phyloP scores from a whole-genome alignment of 768 basidiomycete species.

The Pluteus cervinus region DNA sequence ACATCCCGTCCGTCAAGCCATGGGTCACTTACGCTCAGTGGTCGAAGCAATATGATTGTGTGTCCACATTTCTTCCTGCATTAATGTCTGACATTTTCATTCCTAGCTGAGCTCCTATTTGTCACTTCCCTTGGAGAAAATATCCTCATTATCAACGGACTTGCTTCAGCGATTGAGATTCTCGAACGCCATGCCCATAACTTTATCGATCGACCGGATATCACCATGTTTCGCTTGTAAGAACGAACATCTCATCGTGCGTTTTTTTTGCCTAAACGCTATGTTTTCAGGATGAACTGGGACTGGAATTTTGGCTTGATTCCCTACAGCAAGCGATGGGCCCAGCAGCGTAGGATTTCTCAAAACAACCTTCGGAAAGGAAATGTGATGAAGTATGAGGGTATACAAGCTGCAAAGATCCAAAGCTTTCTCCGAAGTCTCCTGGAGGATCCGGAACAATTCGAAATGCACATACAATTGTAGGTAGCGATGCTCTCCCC shows the following conservation, averaged over 20 bases:
- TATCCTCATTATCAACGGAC: no score
- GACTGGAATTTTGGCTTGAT: slow-evolving; percentile 16
- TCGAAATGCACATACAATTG: slow-evolving; percentile 9
- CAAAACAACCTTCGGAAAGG: slow-evolving; percentile 17
- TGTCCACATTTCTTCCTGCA: no score
- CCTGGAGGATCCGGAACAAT: slow-evolving; percentile 9
- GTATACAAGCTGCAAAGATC: slow-evolving; percentile 7
- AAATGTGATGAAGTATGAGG: slow-evolving; percentile 8
- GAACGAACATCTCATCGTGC: no score
- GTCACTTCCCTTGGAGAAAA: no score
- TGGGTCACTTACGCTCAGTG: neutral
- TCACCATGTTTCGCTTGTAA: no score
- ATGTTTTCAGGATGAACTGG: slow-evolving; percentile 17
- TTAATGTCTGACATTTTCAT: no score
- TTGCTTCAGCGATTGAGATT: no score
- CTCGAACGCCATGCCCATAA: no score
- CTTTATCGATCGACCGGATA: no score
- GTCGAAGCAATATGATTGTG: neutral
- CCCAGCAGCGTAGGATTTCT: slow-evolving; percentile 15
- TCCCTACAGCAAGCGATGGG: slow-evolving; percentile 18
- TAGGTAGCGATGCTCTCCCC: no score
- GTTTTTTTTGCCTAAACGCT: slow-evolving; percentile 1
- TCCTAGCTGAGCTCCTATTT: no score
- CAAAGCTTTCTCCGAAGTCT: slow-evolving; percentile 9
- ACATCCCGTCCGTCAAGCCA: neutral